A percentile compares a stretch with the other conserved stretches of the same genome.
These are phyloP conservation scores for Aquilaria yunnanensis DNA, from an alignment of 345 rosid genomes.

Conservation along the genomic window DNA sequence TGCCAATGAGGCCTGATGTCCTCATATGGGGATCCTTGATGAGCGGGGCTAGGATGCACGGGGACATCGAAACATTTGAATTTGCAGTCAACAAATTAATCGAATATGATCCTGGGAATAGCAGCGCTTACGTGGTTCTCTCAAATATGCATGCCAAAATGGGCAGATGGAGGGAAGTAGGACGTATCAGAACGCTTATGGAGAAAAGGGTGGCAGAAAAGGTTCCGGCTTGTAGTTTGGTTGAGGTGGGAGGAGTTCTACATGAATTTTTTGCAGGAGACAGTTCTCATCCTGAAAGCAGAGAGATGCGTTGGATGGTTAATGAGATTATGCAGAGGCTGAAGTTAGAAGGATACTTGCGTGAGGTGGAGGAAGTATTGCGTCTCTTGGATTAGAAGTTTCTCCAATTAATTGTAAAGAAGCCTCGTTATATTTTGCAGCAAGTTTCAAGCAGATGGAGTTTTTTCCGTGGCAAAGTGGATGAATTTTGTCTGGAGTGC, in stretches of 20 bases:
- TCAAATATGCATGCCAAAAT: constrained; percentile 39
- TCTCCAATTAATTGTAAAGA: no score
- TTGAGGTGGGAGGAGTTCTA: constrained; percentile 36
- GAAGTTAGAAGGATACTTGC: constrained; percentile 39
- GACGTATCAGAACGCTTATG: constrained; percentile 31
- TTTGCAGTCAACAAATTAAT: constrained; percentile 27
- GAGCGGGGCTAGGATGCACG: constrained; percentile 39
- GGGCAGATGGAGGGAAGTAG: constrained; percentile 39
- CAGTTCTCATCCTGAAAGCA: constrained; percentile 30
- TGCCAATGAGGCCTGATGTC: constrained; percentile 45
- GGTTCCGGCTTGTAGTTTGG: constrained; percentile 46
- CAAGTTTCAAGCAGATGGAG: no score
- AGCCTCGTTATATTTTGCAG: no score
- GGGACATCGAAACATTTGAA: constrained; percentile 36
- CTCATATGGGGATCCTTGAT: constrained; percentile 47
- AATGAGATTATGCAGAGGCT: constrained; percentile 39
- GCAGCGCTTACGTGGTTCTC: constrained; percentile 36
- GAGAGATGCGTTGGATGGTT: constrained; percentile 28
- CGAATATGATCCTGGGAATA: constrained; percentile 33
- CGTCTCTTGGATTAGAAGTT: constrained; percentile 33
- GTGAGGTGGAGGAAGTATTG: constrained; percentile 39
- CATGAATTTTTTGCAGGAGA: constrained; percentile 49
- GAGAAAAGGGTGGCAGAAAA: constrained; percentile 34
- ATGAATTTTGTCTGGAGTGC: no score
- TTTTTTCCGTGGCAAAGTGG: no score